A percentile compares a stretch with the other conserved stretches of the same genome.
These are phyloP conservation scores for Lecanicillium sp. DNA, from an alignment of 2,329 filamentous ascomycete genomes.

Conservation along the genomic window DNA sequence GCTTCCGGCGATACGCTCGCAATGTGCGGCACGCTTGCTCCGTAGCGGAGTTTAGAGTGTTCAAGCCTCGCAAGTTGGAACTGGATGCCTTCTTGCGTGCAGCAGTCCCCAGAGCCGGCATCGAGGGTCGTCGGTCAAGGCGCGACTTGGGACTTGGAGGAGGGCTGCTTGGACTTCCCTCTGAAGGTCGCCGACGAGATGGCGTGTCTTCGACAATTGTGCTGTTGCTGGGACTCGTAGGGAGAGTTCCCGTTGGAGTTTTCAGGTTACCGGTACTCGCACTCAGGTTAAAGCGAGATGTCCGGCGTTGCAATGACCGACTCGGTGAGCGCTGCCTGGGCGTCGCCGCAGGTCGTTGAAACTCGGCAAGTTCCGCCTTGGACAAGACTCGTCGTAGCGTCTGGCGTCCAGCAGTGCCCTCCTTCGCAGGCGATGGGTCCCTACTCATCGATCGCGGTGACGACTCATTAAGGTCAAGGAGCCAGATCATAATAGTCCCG, in stretches of 20 bases:
- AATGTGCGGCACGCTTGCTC: conserved; percentile 57
- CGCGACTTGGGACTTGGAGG: conserved; percentile 42
- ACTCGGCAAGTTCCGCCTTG: conserved; percentile 77
- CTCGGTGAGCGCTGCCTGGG: conserved; percentile 47
- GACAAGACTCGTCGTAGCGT: conserved; percentile 82
- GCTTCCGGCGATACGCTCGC: conserved; percentile 55
- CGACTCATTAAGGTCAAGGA: conserved; percentile 42
- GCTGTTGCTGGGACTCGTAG: conserved; percentile 31
- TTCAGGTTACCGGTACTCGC: conserved; percentile 22
- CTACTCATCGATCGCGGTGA: conserved; percentile 33
- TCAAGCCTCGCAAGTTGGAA: conserved; percentile 41
- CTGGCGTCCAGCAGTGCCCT: conserved; percentile 50
- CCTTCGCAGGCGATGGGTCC: conserved; percentile 48
- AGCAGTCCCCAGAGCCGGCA: conserved; percentile 38
- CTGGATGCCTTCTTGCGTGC: conserved; percentile 42
- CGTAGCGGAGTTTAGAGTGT: conserved; percentile 53
- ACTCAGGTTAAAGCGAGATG: conserved; percentile 42
- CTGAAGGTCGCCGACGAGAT: conserved; percentile 36
- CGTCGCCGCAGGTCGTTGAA: conserved; percentile 47
- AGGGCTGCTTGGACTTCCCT: conserved; percentile 37
- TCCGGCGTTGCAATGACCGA: conserved; percentile 44
- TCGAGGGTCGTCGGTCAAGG: conserved; percentile 43
- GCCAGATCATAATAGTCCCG: conserved; percentile 78
- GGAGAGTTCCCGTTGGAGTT: conserved; percentile 31
- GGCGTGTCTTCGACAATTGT: conserved; percentile 37